These are phyloP conservation scores for Jatropha multifida DNA, from an alignment of 441 rosid genomes.

Conservation along the genomic window DNA sequence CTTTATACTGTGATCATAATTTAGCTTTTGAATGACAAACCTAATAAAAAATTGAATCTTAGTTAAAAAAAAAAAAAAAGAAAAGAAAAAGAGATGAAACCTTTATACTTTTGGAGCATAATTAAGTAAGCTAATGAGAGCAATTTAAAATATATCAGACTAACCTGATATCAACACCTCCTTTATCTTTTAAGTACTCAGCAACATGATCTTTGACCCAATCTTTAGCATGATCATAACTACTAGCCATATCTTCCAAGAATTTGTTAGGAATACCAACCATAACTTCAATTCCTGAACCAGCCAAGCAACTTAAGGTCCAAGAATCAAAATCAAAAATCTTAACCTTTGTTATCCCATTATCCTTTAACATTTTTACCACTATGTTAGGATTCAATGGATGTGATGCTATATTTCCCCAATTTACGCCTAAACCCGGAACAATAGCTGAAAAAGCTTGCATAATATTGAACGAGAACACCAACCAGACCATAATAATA, in stretches of 20 bases:
- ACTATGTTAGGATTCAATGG: constrained; percentile 53
- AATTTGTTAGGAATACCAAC: constrained; percentile 77
- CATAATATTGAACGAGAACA: constrained; percentile 24
- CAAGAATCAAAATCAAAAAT: constrained; percentile 68
- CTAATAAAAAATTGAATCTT: no score
- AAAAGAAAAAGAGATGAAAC: no score
- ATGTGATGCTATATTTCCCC: constrained; percentile 74
- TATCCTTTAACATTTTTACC: constrained; percentile 70
- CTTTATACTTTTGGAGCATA: no score
- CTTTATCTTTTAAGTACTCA: constrained; percentile 32
- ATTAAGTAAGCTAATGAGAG: no score
- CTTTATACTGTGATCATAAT: no score
- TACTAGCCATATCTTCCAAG: constrained; percentile 34
- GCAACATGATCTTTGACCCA: constrained; percentile 82
- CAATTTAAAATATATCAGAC: background rate
- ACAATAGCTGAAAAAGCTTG: constrained; percentile 12
- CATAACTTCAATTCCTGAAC: constrained; percentile 68
- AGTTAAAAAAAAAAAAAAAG: no score
- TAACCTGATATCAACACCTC: constrained; percentile 72
- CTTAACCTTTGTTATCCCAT: constrained; percentile 61
- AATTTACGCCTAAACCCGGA: constrained; percentile 69
- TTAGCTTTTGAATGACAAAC: no score
- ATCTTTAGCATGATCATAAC: constrained; percentile 45
- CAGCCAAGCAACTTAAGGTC: constrained; percentile 49
- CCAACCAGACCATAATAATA: constrained; percentile 13